phyloP scores from a whole-genome alignment of 352 stramenopile genomes.

The Phytophthora sojae region DNA sequence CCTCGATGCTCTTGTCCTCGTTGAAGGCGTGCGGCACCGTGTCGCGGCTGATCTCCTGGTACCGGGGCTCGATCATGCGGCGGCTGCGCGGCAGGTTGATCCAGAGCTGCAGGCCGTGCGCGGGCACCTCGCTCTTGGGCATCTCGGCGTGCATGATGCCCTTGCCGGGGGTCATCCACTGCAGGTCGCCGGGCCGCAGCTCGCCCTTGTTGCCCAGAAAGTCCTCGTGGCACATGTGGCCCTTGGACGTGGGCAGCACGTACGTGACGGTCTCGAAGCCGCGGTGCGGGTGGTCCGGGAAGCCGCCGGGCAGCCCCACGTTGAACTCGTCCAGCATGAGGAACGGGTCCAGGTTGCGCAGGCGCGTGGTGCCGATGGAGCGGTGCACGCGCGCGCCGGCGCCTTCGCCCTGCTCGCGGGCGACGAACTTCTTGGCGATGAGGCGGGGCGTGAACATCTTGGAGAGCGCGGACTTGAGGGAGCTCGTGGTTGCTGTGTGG shows the following conservation, averaged over 20 bases:
- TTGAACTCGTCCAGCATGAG: conserved; percentile 64
- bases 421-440: conserved; percentile 46
- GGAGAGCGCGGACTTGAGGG: conserved; percentile 21
- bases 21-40: conserved; percentile 51
- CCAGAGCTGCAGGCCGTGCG: conserved; percentile 61
- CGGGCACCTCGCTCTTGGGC: conserved; percentile 35
- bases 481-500: conserved; percentile 20
- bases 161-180: conserved; percentile 61
- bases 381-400: conserved; percentile 46
- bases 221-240: conserved; percentile 89
- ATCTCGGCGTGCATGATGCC: conserved; percentile 70
- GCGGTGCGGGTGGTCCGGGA: conserved; percentile 90
- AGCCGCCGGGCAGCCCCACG: conserved; percentile 69
- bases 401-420: conserved; percentile 44
- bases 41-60: conserved; percentile 65
- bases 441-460: conserved; percentile 38
- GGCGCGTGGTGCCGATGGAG: conserved; percentile 39
- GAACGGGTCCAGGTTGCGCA: conserved; percentile 58
- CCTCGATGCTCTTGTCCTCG: conserved; percentile 50
- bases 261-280: conserved; percentile 94
- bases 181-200: conserved; percentile 51
- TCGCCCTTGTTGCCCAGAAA: conserved; percentile 61
- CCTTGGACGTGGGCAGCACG: conserved; percentile 71
- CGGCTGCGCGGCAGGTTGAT: conserved; percentile 49
- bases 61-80: conserved; percentile 55